Conservation (phyloP, 2,329 filamentous ascomycete genomes). For the Ophiostoma montium region DNA sequence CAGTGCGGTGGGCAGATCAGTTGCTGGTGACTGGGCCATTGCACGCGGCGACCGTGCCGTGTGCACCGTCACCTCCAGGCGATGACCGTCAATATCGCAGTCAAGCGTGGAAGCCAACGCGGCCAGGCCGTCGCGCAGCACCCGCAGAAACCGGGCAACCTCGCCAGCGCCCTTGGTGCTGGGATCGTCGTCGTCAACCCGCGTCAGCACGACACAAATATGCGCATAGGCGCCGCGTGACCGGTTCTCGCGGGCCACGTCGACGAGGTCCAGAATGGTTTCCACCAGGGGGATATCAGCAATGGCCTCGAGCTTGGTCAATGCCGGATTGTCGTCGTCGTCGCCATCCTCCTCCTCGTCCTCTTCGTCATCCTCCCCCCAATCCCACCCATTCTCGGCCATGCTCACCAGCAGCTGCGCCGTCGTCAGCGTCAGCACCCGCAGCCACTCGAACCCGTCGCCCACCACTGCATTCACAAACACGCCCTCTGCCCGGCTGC, state of each 20-base stretch:
- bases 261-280: constrained; percentile 16
- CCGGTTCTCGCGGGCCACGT: constrained; percentile 18
- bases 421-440: constrained; percentile 20
- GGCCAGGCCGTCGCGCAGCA: constrained; percentile 9
- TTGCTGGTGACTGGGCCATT: constrained; percentile 11
- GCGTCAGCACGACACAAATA: constrained; percentile 18
- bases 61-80: constrained; percentile 16
- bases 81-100: constrained; percentile 11
- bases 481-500: constrained; percentile 9
- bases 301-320: constrained; percentile 10
- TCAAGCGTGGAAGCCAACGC: neutral
- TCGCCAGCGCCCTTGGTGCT: constrained; percentile 9
- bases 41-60: constrained; percentile 17
- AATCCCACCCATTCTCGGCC: constrained; percentile 21
- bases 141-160: constrained; percentile 17
- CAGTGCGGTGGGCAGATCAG: constrained; percentile 12
- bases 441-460: constrained; percentile 21
- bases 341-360: constrained; percentile 7
- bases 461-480: constrained; percentile 22
- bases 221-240: constrained; percentile 14
- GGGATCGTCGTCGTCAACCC: constrained; percentile 15
- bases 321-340: neutral
- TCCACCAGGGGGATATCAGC: constrained; percentile 17
- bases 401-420: constrained; percentile 19
- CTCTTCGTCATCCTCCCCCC: constrained; percentile 10